Base-by-base conservation (phyloP, 2,329 filamentous ascomycete species). In the Aspergillus terreus region DNA sequence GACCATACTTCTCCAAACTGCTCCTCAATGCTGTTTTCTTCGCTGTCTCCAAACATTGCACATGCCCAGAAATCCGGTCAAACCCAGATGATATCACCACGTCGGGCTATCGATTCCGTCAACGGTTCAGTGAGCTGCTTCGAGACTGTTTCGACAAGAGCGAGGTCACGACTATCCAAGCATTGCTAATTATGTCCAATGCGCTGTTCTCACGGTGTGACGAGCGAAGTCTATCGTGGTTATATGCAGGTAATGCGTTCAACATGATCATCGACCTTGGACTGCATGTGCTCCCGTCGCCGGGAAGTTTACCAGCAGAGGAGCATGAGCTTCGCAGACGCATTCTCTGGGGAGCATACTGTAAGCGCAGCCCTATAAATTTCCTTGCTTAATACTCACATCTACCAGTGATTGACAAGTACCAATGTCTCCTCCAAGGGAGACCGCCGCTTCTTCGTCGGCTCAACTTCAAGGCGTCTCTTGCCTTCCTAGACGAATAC, bases 101-200 rank as follows among this genome's bases (percentile, higher is more conserved):
- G 1, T 74, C 77, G 1, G 78, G 78, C 3, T 77, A 75, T 74
- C 63, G 60, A 4, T 81, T 77, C 53, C 70, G 75, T 3, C 61
- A 75, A 55, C 69, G 78, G n/a, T 72, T 79, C 0, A 66, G 69
- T 6, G 73, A 77, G 38, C 59, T 82, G 0, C 70, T 82, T 0
- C 73, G 74, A 4, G 64, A 68, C 14, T 72, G 71, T 2, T 59
- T 81, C 1, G 78, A 80, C 40, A 67, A 68, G 9, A 80, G 77
- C 49, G 72, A 76, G 3, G 76, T 82, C 9, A 80, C 79, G 0
- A 82, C 80, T 0, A 78, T 82, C 1, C 78, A 81, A 55, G 80
- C 78, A 0, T 57, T 82, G 27, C 64, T 83, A 0, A 67, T 80
- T 0, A 78, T 82, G 72, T 74, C 75, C 0, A 77, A 74, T 41